Evolutionary conservation across 805 yeast genomes (phyloP).

Genomic region (Candida caryicola): DNA sequence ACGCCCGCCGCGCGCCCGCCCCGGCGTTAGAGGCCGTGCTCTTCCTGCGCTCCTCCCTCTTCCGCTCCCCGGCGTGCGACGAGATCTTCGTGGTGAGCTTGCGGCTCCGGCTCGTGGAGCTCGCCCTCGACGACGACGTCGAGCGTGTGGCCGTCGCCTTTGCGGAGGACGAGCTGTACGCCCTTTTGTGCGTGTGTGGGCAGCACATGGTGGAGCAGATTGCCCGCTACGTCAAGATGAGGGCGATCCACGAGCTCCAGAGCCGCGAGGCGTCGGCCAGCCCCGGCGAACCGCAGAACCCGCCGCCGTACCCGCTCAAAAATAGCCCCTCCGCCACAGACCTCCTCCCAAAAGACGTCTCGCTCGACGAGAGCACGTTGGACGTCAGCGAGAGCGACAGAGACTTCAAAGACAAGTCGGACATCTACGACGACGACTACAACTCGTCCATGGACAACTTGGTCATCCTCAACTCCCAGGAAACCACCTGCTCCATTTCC

Average conservation of each 20-base stretch:
- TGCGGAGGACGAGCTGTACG: slow-evolving; percentile 29
- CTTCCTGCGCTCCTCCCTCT: background rate
- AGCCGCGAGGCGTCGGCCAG: background rate
- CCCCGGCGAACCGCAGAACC: background rate
- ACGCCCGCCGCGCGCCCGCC: background rate
- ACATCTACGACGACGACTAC: slow-evolving; percentile 13
- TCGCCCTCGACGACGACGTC: slow-evolving; percentile 17
- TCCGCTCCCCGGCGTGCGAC: slow-evolving; percentile 8
- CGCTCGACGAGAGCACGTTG: slow-evolving; percentile 17
- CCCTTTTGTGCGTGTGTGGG: slow-evolving; percentile 27
- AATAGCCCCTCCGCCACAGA: background rate
- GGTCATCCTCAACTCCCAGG: slow-evolving; percentile 5
- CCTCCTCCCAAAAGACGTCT: background rate
- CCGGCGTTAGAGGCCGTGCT: slow-evolving; percentile 1
- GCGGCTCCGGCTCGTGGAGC: slow-evolving; percentile 21
- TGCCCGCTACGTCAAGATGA: slow-evolving; percentile 23
- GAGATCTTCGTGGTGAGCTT: slow-evolving; percentile 36
- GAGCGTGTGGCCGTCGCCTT: slow-evolving; percentile 20
- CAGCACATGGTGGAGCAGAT: slow-evolving; percentile 23
- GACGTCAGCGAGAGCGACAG: background rate
- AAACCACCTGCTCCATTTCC: slow-evolving; percentile 1
- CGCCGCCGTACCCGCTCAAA: background rate
- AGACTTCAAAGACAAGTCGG: slow-evolving; percentile 10
- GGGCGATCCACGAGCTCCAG: slow-evolving; percentile 10
- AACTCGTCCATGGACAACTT: slow-evolving; percentile 16